Conservation (phyloP, 2,329 filamentous ascomycete species). For the Elsinoe fawcettii region DNA sequence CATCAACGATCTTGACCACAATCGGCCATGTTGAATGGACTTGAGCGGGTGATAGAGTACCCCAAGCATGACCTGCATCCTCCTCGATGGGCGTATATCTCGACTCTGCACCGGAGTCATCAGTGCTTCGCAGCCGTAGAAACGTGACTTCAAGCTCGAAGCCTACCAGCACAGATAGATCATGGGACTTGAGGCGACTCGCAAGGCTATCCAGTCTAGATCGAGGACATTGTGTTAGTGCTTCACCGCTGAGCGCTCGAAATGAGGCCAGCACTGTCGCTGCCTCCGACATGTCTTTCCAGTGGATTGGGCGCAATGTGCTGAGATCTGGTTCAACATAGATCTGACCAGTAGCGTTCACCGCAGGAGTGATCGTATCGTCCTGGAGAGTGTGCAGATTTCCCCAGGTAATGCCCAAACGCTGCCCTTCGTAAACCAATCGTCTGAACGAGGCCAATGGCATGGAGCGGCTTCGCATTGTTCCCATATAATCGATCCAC, state of each 20-base stretch:
- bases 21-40: conserved; percentile 50
- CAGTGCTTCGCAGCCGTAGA: conserved; percentile 40
- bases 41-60: conserved; percentile 55
- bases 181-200: conserved; percentile 42
- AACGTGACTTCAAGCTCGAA: conserved; percentile 80
- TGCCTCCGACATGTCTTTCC: conserved; percentile 42
- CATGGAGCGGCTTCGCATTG: conserved; percentile 57
- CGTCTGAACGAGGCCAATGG: conserved; percentile 46
- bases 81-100: conserved; percentile 43
- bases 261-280: conserved; percentile 63
- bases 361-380: conserved; percentile 50
- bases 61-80: conserved; percentile 58
- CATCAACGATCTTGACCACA: conserved; percentile 57
- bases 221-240: conserved; percentile 54
- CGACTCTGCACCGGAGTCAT: background rate
- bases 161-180: conserved; percentile 57
- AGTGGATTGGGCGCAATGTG: conserved; percentile 49
- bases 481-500: conserved; percentile 73
- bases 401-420: conserved; percentile 56
- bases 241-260: conserved; percentile 46
- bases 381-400: conserved; percentile 60
- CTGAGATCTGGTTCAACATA: conserved; percentile 58
- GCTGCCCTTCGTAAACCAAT: conserved; percentile 28
- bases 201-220: conserved; percentile 40
- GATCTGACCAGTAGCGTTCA: conserved; percentile 56